phyloP scores from a whole-genome alignment of 2,329 filamentous ascomycete genomes.

The Penicillium sp. region DNA sequence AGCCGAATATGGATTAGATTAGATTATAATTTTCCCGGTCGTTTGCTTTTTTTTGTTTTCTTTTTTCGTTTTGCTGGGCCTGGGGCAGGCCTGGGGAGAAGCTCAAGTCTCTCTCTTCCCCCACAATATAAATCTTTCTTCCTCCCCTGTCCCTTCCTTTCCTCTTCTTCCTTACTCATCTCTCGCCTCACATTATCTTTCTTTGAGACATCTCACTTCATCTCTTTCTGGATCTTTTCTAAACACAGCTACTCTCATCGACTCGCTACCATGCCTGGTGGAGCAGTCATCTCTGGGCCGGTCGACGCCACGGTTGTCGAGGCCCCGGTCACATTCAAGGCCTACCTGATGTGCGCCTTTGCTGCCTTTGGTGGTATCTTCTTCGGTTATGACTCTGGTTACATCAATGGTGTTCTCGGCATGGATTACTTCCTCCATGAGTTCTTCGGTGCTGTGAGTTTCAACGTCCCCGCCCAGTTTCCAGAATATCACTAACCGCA shows the following conservation, averaged over 20 bases:
- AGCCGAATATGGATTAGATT: not conserved
- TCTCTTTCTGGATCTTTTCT: not conserved
- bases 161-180: not conserved
- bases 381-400: slow-evolving; percentile 60
- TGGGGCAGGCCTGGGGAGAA: not conserved
- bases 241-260: not conserved
- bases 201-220: not conserved
- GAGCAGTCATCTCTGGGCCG: slow-evolving; percentile 30
- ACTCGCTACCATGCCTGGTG: slow-evolving; percentile 26
- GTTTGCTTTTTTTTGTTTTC: not conserved
- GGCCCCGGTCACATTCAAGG: slow-evolving; percentile 57
- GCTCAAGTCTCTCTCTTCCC: not conserved
- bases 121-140: not conserved
- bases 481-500: not conserved
- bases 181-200: not conserved
- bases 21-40: not conserved
- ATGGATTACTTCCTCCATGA: slow-evolving; percentile 49
- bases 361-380: slow-evolving; percentile 60
- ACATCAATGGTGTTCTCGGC: slow-evolving; percentile 53
- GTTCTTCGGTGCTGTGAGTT: slow-evolving; percentile 35
- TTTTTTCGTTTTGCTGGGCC: not conserved
- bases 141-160: not conserved
- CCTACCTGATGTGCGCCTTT: slow-evolving; percentile 60
- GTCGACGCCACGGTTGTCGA: slow-evolving; percentile 56
- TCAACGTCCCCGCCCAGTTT: not conserved